phyloP scores from a whole-genome alignment of 495 filamentous ascomycete species.

The Aspergillus avenaceus region DNA sequence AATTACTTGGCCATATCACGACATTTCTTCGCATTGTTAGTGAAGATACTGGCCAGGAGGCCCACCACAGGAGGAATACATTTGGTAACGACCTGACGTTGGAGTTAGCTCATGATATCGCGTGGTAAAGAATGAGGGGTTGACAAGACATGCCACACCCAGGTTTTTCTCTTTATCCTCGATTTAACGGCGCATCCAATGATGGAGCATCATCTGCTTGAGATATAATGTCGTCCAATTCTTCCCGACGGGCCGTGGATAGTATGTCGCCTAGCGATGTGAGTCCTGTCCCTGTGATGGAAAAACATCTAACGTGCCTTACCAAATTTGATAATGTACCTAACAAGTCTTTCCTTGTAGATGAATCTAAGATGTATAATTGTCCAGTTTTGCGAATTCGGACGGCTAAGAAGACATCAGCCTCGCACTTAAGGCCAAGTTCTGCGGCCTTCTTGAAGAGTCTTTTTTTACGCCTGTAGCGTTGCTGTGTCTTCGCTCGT shows the following conservation, averaged over 20 bases:
- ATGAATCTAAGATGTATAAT: slow-evolving; percentile 15
- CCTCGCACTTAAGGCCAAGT: slow-evolving; percentile 13
- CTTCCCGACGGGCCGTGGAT: not conserved
- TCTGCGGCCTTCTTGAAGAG: slow-evolving; percentile 18
- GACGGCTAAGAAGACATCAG: slow-evolving; percentile 11
- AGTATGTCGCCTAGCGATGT: slow-evolving; percentile 1
- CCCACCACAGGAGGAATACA: slow-evolving; percentile 65
- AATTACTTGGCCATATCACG: slow-evolving; percentile 81
- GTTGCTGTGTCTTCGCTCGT: slow-evolving; percentile 14
- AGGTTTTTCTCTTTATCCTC: no score
- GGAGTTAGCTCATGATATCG: no score
- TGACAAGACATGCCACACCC: no score
- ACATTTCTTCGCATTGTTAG: slow-evolving; percentile 92
- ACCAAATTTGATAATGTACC: slow-evolving; percentile 11
- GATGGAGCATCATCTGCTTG: not conserved
- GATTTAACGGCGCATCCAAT: no score
- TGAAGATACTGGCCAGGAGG: slow-evolving; percentile 68
- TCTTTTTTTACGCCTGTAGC: slow-evolving; percentile 7
- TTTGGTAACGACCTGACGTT: slow-evolving; percentile 66
- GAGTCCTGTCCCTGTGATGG: not conserved
- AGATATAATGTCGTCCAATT: slow-evolving; percentile 2
- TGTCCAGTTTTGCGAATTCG: slow-evolving; percentile 13
- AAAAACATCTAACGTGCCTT: not conserved
- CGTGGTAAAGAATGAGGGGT: no score
- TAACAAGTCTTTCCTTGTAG: slow-evolving; percentile 4